Conservation (phyloP, 1,284 basidiomycete species). For the Puccinia novopanici region DNA sequence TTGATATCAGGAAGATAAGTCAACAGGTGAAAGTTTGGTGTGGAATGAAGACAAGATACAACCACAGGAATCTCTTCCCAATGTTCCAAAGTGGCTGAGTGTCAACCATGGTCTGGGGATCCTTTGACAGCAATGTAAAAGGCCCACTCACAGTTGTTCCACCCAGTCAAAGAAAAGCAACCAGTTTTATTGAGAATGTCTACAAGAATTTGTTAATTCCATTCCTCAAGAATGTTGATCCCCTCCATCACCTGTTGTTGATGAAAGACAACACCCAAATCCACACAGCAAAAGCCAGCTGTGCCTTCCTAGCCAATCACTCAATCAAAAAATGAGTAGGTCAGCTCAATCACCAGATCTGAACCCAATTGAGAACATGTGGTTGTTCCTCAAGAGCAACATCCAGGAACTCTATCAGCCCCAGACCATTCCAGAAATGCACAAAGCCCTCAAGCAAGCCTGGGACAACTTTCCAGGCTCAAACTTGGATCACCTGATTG, state of each 20-base stretch:
- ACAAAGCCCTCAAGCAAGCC: neutral
- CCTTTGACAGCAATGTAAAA: neutral
- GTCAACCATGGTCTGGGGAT: constrained; percentile 26
- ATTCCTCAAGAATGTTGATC: neutral
- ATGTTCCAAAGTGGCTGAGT: neutral
- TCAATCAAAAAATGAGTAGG: constrained; percentile 52
- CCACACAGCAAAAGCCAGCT: too few relatives aligned
- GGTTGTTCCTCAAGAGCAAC: constrained; percentile 51
- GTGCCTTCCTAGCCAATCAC: neutral
- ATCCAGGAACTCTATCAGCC: neutral
- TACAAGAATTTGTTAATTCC: neutral
- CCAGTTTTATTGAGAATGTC: neutral
- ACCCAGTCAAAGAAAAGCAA: neutral
- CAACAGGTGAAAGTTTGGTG: neutral
- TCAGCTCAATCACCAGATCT: constrained; percentile 60
- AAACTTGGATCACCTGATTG: neutral
- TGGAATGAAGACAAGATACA: neutral
- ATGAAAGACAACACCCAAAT: constrained; percentile 31
- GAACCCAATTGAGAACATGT: constrained; percentile 61
- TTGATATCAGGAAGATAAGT: neutral
- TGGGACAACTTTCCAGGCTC: neutral
- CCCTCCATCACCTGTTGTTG: neutral
- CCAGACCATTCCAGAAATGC: neutral
- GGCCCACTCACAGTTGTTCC: constrained; percentile 1
- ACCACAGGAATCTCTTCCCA: neutral